A percentile compares a stretch with the other conserved stretches of the same genome.
These are phyloP conservation scores for Puccinia horiana DNA, from an alignment of 1,284 basidiomycete species.

Conservation along the genomic window DNA sequence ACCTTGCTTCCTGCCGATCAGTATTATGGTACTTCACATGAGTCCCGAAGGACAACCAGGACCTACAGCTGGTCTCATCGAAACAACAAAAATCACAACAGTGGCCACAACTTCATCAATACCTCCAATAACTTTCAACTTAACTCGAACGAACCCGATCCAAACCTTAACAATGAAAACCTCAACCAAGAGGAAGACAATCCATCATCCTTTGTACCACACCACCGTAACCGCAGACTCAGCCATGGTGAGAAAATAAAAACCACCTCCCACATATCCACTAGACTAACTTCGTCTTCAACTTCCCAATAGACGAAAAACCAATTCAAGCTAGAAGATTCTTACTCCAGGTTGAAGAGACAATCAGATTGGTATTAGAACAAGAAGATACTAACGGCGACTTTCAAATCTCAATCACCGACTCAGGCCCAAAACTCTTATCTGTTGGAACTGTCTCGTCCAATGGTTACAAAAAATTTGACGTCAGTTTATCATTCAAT, in stretches of 20 bases:
- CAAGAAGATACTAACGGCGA: conserved; percentile 98
- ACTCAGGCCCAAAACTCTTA: conserved; percentile 95
- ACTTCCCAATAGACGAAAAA: conserved; percentile 59
- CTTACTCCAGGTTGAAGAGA: conserved; percentile 98
- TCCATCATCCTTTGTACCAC: neutral
- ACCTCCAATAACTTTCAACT: neutral
- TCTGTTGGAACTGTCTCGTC: conserved; percentile 92
- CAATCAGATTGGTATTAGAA: conserved; percentile 89
- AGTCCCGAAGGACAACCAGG: conserved; percentile 1
- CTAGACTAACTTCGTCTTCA: neutral
- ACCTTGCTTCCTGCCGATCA: conserved; percentile 14
- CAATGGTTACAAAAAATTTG: conserved; percentile 95
- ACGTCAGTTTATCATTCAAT: conserved; percentile 66
- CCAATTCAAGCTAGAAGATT: conserved; percentile 70
- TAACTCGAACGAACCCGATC: neutral
- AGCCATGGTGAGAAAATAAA: conserved; percentile 52
- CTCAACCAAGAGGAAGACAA: neutral
- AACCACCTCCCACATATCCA: neutral
- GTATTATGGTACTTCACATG: conserved; percentile 34
- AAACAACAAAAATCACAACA: neutral
- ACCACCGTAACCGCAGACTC: conserved; percentile 53
- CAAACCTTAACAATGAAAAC: neutral
- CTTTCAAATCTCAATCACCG: conserved; percentile 87
- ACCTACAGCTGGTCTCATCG: conserved; percentile 28
- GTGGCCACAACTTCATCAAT: neutral